Base-by-base conservation (phyloP, 352 stramenopile genomes). In the Phytophthora agathidicida region DNA sequence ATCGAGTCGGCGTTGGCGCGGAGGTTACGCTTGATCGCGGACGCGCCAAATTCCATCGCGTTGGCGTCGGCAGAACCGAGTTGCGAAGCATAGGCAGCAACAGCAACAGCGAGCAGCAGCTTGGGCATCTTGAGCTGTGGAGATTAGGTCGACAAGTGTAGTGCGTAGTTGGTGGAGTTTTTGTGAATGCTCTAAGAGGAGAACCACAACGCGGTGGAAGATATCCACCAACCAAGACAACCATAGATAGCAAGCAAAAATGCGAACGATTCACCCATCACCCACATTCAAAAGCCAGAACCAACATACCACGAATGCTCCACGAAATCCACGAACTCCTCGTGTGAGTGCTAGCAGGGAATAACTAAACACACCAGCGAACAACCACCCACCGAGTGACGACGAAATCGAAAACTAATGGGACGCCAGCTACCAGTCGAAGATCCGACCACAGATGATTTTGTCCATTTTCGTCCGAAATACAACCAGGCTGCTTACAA, bases 381-480 rank as follows among this genome's bases (percentile, higher is more conserved):
- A 36, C 26, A 60, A 49, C 49, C 19, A 49, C 49, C 19, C 50
- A 50, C 52, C 61, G 55, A 68, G 32, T 36, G 44, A 62, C 28
- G 26, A 66, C 31, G 32, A 35, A 54, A 54, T 20, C 39, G 55
- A 28, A 56, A 64, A 57, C 36, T 42, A 66, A 53, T 37, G 43
- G 48, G 53, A 64, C 31, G 32, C 31, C 52, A 56, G 48, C 61
- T 57, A 70, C 8, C 41, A 56, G 17, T 41, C 11, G 46, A 61
- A 26, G 17, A 54, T 51, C n/a, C 55, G 20, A 62, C 48, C 48
- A 57, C 55, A 42, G 20, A 61, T 51, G 28, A 30, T 41, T 60
- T 54, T 65, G 26, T 70, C 61, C 61, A 66, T 66, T 70, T n/a
- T 66, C 48, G 32, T 66, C 41, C 41, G 44, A 54, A 56, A 57